phyloP scores from a whole-genome alignment of 768 basidiomycete genomes.

The Strobilomyces dryophilus region DNA sequence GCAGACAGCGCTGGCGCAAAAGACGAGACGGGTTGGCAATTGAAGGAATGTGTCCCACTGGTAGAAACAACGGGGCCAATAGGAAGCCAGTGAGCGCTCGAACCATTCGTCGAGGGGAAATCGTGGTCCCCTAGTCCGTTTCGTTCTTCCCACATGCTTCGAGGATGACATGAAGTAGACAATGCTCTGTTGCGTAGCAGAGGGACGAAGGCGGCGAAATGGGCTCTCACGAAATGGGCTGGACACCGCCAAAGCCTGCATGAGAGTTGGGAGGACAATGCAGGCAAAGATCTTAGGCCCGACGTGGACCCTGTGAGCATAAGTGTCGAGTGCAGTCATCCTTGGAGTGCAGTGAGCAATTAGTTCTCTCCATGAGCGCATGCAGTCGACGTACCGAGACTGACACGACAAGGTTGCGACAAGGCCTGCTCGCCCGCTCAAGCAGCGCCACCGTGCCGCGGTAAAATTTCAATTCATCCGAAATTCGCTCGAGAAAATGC shows the following conservation, averaged over 20 bases:
- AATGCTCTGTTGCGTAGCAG: slow-evolving; percentile 4
- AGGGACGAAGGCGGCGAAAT: slow-evolving; percentile 3
- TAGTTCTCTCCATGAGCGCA: neutral
- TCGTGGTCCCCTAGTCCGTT: neutral
- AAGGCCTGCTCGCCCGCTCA: neutral
- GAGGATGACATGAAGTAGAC: neutral
- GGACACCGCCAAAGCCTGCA: slow-evolving; percentile 26
- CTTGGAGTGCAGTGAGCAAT: slow-evolving; percentile 33
- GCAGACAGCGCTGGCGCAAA: neutral
- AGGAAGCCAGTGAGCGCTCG: neutral
- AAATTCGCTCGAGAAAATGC: neutral
- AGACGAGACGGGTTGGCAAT: neutral
- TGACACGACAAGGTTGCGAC: slow-evolving; percentile 26
- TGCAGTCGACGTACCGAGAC: slow-evolving; percentile 40
- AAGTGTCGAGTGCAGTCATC: slow-evolving; percentile 69
- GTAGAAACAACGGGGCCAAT: neutral
- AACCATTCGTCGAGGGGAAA: neutral
- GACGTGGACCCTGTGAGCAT: slow-evolving; percentile 83
- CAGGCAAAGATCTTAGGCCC: slow-evolving; percentile 51
- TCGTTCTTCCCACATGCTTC: slow-evolving; percentile 1
- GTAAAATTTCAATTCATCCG: neutral
- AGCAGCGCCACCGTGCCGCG: neutral
- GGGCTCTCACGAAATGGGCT: slow-evolving; percentile 6
- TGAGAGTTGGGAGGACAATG: slow-evolving; percentile 25
- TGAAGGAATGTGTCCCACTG: neutral